These are phyloP conservation scores for Cyberlindnera galapagoensis DNA, from an alignment of 805 yeast genomes.

Conservation along the genomic window DNA sequence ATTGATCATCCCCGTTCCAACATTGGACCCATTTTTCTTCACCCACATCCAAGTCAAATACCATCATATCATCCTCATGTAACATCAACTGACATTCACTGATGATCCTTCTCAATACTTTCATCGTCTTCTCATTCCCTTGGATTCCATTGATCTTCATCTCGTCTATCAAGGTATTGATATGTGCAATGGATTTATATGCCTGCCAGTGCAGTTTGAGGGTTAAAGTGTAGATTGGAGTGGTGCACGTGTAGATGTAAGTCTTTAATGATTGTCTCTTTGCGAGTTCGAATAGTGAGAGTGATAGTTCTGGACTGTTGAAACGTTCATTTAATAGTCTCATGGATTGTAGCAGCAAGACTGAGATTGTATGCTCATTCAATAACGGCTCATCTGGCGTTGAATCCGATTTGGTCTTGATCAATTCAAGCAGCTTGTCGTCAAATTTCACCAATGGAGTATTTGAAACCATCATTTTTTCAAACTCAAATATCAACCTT, in stretches of 20 bases:
- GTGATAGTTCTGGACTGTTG: conserved; percentile 21
- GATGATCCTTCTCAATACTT: conserved; percentile 6
- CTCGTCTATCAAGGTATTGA: conserved; percentile 32
- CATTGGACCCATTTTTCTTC: conserved; percentile 11
- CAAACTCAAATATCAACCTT: conserved; percentile 1
- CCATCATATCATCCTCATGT: conserved; percentile 3
- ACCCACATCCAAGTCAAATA: conserved; percentile 6
- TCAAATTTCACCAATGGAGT: conserved; percentile 1
- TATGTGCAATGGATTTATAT: conserved; percentile 30
- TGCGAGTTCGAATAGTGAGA: conserved; percentile 29
- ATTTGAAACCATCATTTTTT: not conserved
- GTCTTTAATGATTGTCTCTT: conserved; percentile 27
- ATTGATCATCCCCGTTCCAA: conserved; percentile 16
- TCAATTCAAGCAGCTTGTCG: conserved; percentile 1
- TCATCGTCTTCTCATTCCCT: conserved; percentile 28
- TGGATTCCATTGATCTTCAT: conserved; percentile 35
- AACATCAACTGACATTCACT: conserved; percentile 10
- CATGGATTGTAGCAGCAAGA: conserved; percentile 8
- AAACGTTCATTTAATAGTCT: conserved; percentile 6
- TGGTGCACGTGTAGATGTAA: conserved; percentile 31
- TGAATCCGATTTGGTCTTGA: not conserved
- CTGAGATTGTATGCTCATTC: conserved; percentile 14
- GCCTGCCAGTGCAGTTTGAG: conserved; percentile 32
- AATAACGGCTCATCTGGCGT: conserved; percentile 9
- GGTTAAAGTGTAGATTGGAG: conserved; percentile 32